A percentile compares a stretch with the other conserved stretches of the same genome.
Conservation (phyloP, 1,284 basidiomycete genomes). For the Phaffia rhodozyma region DNA sequence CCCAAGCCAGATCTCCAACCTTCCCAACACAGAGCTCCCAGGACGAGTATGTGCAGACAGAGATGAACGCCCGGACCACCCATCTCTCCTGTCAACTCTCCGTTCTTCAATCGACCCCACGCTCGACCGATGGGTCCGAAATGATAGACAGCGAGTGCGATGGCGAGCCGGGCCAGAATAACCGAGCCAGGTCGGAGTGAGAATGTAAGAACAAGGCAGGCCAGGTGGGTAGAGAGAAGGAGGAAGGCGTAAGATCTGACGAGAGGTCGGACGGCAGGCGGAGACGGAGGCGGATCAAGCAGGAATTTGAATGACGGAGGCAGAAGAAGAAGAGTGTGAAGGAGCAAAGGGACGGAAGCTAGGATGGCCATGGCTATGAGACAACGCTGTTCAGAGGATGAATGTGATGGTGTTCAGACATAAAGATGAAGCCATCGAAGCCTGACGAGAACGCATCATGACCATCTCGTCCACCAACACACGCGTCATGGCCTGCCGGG, state of each 20-base stretch:
- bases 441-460: too few relatives aligned
- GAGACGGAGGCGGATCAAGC: neutral
- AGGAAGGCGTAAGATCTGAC: slow-evolving; percentile 3
- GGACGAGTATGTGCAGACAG: neutral
- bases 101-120: neutral
- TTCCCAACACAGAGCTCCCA: too few relatives aligned
- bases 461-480: too few relatives aligned
- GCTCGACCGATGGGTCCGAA: neutral
- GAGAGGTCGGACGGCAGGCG: neutral
- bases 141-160: neutral
- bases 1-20: too few relatives aligned
- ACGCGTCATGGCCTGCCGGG: too few relatives aligned
- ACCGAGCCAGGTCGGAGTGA: neutral
- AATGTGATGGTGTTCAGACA: too few relatives aligned
- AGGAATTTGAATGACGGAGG: neutral
- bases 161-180: neutral
- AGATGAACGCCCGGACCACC: slow-evolving; percentile 2
- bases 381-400: too few relatives aligned
- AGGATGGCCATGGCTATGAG: too few relatives aligned
- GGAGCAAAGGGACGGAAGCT: too few relatives aligned
- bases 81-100: neutral
- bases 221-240: neutral
- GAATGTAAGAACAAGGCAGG: neutral
- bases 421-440: too few relatives aligned
- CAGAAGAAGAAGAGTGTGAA: neutral